Evolutionary conservation across 2,329 filamentous ascomycete species (phyloP).

Genomic region (Geosmithia putterillii): DNA sequence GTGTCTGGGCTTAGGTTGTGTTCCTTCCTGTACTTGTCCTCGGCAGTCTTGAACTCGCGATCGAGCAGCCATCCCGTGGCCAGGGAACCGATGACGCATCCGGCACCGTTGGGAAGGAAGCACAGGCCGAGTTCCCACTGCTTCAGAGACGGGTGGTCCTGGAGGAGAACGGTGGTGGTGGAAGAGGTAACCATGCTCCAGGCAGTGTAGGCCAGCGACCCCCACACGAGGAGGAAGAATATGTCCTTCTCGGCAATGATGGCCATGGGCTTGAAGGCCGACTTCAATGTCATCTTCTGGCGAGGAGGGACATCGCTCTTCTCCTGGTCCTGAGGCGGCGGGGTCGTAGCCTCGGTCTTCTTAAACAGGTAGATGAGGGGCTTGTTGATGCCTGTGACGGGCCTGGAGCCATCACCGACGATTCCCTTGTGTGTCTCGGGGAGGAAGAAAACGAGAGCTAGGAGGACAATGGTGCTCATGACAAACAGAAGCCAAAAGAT

Average conservation of each 20-base stretch:
- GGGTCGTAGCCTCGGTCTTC: slow-evolving; percentile 2
- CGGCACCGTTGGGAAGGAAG: slow-evolving; percentile 13
- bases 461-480: slow-evolving; percentile 8
- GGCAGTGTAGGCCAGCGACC: slow-evolving; percentile 20
- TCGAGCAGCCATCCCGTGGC: slow-evolving; percentile 28
- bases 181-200: slow-evolving; percentile 33
- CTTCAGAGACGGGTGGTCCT: slow-evolving; percentile 10
- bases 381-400: slow-evolving; percentile 12
- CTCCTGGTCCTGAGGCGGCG: background rate
- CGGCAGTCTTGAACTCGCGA: slow-evolving; percentile 16
- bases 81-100: slow-evolving; percentile 21
- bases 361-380: slow-evolving; percentile 9
- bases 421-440: slow-evolving; percentile 15
- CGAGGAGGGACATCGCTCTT: slow-evolving; percentile 2
- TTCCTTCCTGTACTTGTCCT: slow-evolving; percentile 13
- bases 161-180: slow-evolving; percentile 23
- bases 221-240: slow-evolving; percentile 26
- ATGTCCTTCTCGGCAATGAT: slow-evolving; percentile 29
- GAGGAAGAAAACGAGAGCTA: slow-evolving; percentile 10
- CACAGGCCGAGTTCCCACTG: slow-evolving; percentile 11
- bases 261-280: slow-evolving; percentile 20
- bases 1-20: slow-evolving; percentile 5
- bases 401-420: slow-evolving; percentile 12
- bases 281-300: slow-evolving; percentile 10
- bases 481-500: slow-evolving; percentile 17